phyloP scores from a whole-genome alignment of 768 basidiomycete species.

The Trametes maxima region DNA sequence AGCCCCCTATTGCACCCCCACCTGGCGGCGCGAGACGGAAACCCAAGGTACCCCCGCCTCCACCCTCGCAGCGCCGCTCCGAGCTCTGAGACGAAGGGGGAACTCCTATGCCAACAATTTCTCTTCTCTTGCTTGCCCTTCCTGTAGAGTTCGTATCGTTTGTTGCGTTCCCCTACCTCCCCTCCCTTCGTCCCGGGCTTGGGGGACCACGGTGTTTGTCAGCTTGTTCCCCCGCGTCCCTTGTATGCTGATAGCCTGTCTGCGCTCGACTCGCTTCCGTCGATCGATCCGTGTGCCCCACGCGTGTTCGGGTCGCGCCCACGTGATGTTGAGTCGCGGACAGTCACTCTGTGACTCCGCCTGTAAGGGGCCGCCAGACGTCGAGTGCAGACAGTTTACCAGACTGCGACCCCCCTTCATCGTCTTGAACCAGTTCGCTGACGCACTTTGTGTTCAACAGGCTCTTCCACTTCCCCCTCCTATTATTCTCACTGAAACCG shows the following conservation, averaged over 20 bases:
- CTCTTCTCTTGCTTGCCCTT: slow-evolving; percentile 35
- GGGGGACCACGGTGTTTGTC: slow-evolving; percentile 78
- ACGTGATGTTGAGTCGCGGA: slow-evolving; percentile 43
- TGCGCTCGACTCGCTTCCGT: slow-evolving; percentile 24
- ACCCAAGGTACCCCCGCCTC: slow-evolving; percentile 89
- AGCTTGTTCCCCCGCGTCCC: slow-evolving; percentile 75
- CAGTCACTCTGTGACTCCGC: slow-evolving; percentile 18
- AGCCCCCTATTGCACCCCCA: slow-evolving; percentile 45
- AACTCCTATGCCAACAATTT: slow-evolving; percentile 42
- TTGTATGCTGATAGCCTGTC: slow-evolving; percentile 38
- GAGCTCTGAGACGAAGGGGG: slow-evolving; percentile 97
- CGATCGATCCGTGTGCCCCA: slow-evolving; percentile 38
- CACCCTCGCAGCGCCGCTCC: slow-evolving; percentile 70
- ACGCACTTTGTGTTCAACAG: slow-evolving; percentile 31
- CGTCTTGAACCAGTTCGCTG: slow-evolving; percentile 25
- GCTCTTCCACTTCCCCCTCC: slow-evolving; percentile 43
- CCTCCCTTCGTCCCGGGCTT: slow-evolving; percentile 86
- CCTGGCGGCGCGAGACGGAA: slow-evolving; percentile 61
- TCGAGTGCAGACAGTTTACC: slow-evolving; percentile 31
- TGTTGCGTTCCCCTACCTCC: slow-evolving; percentile 56
- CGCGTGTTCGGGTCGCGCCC: slow-evolving; percentile 31
- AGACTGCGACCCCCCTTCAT: slow-evolving; percentile 35
- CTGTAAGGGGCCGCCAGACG: background rate
- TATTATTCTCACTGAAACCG: slow-evolving; percentile 55
- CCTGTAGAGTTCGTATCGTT: slow-evolving; percentile 63